These are phyloP conservation scores for Chrysoporthe puriensis DNA, from an alignment of 2,329 filamentous ascomycete genomes.

Conservation along the genomic window DNA sequence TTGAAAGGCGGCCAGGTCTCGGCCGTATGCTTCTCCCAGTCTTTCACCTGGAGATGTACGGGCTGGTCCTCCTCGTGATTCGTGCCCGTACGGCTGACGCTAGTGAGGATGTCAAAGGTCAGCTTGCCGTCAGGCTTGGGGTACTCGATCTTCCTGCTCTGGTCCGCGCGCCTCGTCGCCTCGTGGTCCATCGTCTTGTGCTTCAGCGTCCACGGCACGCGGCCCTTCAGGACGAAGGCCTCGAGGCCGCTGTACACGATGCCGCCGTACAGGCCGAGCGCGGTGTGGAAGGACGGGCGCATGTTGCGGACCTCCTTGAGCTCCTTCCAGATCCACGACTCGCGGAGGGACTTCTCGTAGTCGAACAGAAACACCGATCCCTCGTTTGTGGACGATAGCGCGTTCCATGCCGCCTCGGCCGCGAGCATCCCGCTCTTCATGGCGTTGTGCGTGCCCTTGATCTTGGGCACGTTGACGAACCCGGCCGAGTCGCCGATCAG, in stretches of 20 bases:
- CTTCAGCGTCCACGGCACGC: slow-evolving; percentile 87
- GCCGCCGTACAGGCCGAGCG: slow-evolving; percentile 86
- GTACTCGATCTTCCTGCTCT: slow-evolving; percentile 89
- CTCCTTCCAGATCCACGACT: slow-evolving; percentile 90
- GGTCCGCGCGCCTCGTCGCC: slow-evolving; percentile 77
- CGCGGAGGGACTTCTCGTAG: slow-evolving; percentile 87
- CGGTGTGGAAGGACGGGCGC: slow-evolving; percentile 89
- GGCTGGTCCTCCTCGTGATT: slow-evolving; percentile 99
- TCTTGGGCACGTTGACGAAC: slow-evolving; percentile 96
- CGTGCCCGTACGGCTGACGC: slow-evolving; percentile 91
- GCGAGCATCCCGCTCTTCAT: slow-evolving; percentile 98
- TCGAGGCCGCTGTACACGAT: slow-evolving; percentile 92
- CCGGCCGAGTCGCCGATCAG: slow-evolving; percentile 95
- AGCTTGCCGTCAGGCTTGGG: slow-evolving; percentile 95
- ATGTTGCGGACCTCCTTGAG: slow-evolving; percentile 96
- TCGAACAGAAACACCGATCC: slow-evolving; percentile 89
- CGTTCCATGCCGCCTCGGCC: slow-evolving; percentile 84
- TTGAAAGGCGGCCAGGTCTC: slow-evolving; percentile 85
- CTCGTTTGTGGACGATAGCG: slow-evolving; percentile 61
- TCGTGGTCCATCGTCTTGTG: slow-evolving; percentile 79
- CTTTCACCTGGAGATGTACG: slow-evolving; percentile 90
- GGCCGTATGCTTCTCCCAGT: slow-evolving; percentile 89
- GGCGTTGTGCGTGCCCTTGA: slow-evolving; percentile 97
- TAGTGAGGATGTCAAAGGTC: slow-evolving; percentile 94
- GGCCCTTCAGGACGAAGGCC: slow-evolving; percentile 83